Percentiles rank a stretch among this genome's conserved stretches.
phyloP scores from a whole-genome alignment of 2,329 filamentous ascomycete species.

The Pseudohalonectria lignicola region DNA sequence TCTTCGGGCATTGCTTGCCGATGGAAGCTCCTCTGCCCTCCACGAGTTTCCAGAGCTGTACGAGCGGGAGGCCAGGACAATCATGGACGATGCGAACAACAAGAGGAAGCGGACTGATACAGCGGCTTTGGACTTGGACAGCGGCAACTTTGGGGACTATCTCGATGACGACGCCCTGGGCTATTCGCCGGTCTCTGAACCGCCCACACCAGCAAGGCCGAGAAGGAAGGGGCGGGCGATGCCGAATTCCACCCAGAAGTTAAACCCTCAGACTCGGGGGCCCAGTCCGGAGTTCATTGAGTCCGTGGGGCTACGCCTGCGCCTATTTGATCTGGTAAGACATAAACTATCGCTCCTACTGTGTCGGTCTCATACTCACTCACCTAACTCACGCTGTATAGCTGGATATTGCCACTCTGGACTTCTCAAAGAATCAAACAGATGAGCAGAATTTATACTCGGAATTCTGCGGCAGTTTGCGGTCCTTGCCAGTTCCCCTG shows the following conservation, averaged over 20 bases:
- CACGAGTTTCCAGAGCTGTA: conserved; percentile 57
- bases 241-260: too few species aligned
- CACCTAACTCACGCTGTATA: too few species aligned
- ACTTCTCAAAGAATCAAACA: too few species aligned
- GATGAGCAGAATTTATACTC: too few species aligned
- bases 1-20: conserved; percentile 56
- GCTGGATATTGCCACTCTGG: too few species aligned
- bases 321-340: conserved; percentile 46
- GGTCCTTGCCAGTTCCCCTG: too few species aligned
- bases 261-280: too few species aligned
- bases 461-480: too few species aligned
- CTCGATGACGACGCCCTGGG: conserved; percentile 39
- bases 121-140: conserved; percentile 41
- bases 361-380: too few species aligned
- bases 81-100: conserved; percentile 20
- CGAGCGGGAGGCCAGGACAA: conserved; percentile 43
- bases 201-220: too few species aligned
- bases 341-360: too few species aligned
- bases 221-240: too few species aligned
- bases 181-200: neutral
- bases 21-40: conserved; percentile 42
- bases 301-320: conserved; percentile 49
- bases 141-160: conserved; percentile 50
- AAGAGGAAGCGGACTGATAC: conserved; percentile 35
- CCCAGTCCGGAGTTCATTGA: conserved; percentile 25